Evolutionary conservation across 805 yeast genomes (phyloP).

Genomic region (Candida coquimbonensis): DNA sequence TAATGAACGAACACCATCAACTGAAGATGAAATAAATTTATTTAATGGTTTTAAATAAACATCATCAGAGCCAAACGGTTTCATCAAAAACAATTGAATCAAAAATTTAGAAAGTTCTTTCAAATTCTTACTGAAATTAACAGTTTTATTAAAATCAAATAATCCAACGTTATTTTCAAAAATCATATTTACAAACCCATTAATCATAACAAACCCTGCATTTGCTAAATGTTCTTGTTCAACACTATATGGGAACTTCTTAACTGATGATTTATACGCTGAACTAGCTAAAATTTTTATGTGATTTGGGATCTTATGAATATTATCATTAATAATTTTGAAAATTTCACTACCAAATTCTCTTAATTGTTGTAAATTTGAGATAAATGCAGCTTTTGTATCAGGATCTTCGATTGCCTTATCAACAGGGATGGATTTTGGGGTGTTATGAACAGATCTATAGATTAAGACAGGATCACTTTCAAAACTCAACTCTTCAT

Average conservation of each 20-base stretch:
- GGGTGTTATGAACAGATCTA: slow-evolving; percentile 30
- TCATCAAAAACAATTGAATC: slow-evolving; percentile 60
- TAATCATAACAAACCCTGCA: slow-evolving; percentile 59
- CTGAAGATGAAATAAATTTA: slow-evolving; percentile 53
- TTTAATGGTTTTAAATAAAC: slow-evolving; percentile 74
- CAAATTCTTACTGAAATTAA: slow-evolving; percentile 38
- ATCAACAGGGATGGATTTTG: slow-evolving; percentile 42
- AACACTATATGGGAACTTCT: slow-evolving; percentile 48
- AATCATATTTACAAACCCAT: slow-evolving; percentile 42
- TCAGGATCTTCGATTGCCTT: slow-evolving; percentile 73
- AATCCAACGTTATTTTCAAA: slow-evolving; percentile 43
- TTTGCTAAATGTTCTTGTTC: slow-evolving; percentile 57
- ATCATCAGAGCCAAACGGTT: slow-evolving; percentile 53
- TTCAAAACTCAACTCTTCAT: slow-evolving; percentile 53
- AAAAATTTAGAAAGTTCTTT: slow-evolving; percentile 50
- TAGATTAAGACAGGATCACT: slow-evolving; percentile 68
- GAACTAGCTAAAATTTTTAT: slow-evolving; percentile 48
- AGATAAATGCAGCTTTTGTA: slow-evolving; percentile 64
- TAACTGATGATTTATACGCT: slow-evolving; percentile 32
- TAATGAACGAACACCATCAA: slow-evolving; percentile 38
- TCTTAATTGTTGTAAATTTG: slow-evolving; percentile 67
- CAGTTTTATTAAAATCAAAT: slow-evolving; percentile 38
- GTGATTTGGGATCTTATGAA: slow-evolving; percentile 47
- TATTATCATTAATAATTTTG: slow-evolving; percentile 38
- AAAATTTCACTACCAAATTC: slow-evolving; percentile 60